phyloP scores from a whole-genome alignment of 345 rosid genomes.

The Gossypium sturtianum region DNA sequence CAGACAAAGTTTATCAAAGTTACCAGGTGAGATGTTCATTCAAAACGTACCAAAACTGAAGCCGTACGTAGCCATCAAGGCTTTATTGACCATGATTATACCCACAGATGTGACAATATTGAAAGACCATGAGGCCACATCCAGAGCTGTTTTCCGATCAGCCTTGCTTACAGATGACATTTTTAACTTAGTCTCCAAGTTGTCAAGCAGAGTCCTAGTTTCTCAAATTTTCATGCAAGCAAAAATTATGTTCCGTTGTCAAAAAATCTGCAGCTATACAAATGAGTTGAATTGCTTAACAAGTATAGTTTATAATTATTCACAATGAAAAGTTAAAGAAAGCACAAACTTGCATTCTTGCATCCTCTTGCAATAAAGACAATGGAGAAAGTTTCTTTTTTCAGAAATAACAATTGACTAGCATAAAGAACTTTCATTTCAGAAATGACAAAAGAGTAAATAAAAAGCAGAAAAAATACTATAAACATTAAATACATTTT shows the following conservation, averaged over 20 bases:
- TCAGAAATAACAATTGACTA: neutral
- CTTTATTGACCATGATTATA: conserved; percentile 91
- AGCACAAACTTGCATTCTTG: neutral
- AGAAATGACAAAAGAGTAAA: neutral
- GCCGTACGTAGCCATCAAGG: conserved; percentile 91
- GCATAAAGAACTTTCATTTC: neutral
- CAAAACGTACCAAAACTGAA: conserved; percentile 71
- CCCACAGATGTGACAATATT: conserved; percentile 98
- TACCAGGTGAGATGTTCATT: neutral
- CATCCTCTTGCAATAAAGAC: neutral
- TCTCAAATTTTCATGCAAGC: neutral
- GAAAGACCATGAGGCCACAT: conserved; percentile 93
- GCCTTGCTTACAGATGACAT: conserved; percentile 72
- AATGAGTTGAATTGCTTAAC: conserved; percentile 3
- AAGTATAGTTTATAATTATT: neutral
- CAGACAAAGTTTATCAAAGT: neutral
- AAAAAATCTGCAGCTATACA: neutral
- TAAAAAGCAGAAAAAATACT: neutral
- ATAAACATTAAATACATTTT: neutral
- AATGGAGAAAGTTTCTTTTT: neutral
- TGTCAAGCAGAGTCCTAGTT: conserved; percentile 12
- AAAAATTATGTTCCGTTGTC: neutral
- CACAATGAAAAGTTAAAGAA: neutral
- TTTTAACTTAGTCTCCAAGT: conserved; percentile 15
- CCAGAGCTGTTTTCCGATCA: conserved; percentile 66